Evolutionary conservation across 2,329 filamentous ascomycete species (phyloP).

Genomic region (Phymatotrichopsis omnivora): DNA sequence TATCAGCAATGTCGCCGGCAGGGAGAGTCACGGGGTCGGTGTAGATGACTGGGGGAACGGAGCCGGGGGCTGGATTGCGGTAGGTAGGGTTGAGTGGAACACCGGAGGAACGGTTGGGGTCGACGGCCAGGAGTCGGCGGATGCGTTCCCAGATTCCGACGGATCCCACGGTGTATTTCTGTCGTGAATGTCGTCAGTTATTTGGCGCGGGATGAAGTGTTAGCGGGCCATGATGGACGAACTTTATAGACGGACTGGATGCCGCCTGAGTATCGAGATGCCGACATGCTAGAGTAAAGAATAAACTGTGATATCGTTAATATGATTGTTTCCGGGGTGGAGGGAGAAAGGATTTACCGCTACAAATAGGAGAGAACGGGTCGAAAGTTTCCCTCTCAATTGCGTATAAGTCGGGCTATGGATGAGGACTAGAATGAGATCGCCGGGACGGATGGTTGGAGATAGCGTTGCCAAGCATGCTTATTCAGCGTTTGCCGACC

Average conservation of each 20-base stretch:
- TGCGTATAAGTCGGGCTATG: too few relatives aligned
- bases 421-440: too few relatives aligned
- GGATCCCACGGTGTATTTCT: conserved; percentile 97
- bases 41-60: conserved; percentile 58
- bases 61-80: conserved; percentile 74
- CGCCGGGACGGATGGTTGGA: too few relatives aligned
- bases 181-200: conserved; percentile 24
- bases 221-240: conserved; percentile 29
- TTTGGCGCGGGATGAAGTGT: conserved; percentile 19
- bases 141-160: conserved; percentile 77
- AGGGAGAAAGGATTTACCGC: too few relatives aligned
- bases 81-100: conserved; percentile 86
- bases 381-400: too few relatives aligned
- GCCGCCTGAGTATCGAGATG: too few relatives aligned
- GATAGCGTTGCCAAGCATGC: too few relatives aligned
- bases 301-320: background rate
- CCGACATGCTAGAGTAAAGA: background rate
- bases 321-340: too few relatives aligned
- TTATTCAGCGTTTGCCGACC: too few relatives aligned
- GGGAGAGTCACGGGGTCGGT: conserved; percentile 74
- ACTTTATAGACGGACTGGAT: conserved; percentile 52
- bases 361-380: too few relatives aligned
- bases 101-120: conserved; percentile 80
- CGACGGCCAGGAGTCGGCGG: conserved; percentile 67
- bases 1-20: conserved; percentile 80